Conservation (phyloP, 2,329 filamentous ascomycete genomes). For the Aureobasidium sp. region DNA sequence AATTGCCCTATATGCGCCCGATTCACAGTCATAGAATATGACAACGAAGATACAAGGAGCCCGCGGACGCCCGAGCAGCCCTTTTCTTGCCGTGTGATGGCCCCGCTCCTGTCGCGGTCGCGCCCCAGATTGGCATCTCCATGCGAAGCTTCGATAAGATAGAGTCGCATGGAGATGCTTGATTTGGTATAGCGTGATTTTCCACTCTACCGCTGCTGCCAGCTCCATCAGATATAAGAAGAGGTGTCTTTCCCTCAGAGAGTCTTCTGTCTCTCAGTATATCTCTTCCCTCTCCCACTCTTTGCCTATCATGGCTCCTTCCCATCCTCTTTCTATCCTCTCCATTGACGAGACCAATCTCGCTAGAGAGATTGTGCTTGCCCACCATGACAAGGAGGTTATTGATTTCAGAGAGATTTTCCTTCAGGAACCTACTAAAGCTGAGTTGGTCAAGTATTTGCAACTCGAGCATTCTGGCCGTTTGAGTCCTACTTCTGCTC, state of each 20-base stretch:
- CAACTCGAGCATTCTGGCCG: constrained; percentile 23
- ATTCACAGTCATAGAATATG: not conserved
- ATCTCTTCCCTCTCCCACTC: not conserved
- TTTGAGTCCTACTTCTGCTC: constrained; percentile 15
- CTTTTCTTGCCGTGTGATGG: not conserved
- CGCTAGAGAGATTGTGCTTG: constrained; percentile 18
- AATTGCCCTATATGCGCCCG: not conserved
- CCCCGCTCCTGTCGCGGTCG: not conserved
- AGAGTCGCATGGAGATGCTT: not conserved
- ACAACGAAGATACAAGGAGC: not conserved
- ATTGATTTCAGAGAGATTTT: constrained; percentile 22
- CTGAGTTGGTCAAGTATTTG: constrained; percentile 23
- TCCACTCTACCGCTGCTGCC: not conserved
- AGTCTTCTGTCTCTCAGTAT: not conserved
- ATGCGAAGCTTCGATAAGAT: not conserved
- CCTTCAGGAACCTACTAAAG: constrained; percentile 26
- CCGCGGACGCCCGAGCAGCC: not conserved
- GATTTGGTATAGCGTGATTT: not conserved
- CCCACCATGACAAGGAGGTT: constrained; percentile 18
- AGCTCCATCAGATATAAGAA: not conserved
- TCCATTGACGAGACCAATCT: constrained; percentile 17
- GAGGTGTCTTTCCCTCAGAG: not conserved
- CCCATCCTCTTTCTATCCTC: constrained; percentile 15
- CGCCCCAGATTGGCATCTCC: not conserved
- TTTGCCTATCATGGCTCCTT: constrained; percentile 1